These are phyloP conservation scores for Drechslerella coelobrocha DNA, from an alignment of 2,329 filamentous ascomycete genomes.

Conservation along the genomic window DNA sequence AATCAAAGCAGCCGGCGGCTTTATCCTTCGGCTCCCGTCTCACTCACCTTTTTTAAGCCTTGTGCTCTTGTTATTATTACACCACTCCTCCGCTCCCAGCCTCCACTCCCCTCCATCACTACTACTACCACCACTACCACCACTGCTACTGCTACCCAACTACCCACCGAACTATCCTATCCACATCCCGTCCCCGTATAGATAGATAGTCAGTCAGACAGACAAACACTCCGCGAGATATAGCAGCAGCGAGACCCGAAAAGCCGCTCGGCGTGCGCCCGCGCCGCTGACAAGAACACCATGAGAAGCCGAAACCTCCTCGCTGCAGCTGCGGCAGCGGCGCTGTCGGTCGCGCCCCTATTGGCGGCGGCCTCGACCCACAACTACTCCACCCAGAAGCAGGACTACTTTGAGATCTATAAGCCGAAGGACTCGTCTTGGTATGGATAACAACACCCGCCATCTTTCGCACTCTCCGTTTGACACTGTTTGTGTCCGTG, in stretches of 20 bases:
- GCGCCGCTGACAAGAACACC: constrained; percentile 58
- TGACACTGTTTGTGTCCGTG: not conserved
- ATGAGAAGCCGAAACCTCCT: constrained; percentile 65
- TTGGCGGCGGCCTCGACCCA: constrained; percentile 18
- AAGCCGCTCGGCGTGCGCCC: constrained; percentile 36
- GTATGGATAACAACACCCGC: constrained; percentile 60
- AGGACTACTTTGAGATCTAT: constrained; percentile 64
- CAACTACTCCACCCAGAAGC: constrained; percentile 69
- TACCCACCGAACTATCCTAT: no score
- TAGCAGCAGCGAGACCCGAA: no score
- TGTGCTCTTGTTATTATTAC: constrained; percentile 15
- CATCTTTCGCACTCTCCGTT: not conserved
- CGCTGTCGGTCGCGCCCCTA: constrained; percentile 48
- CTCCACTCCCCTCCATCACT: constrained; percentile 21
- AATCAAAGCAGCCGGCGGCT: no score
- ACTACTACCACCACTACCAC: constrained; percentile 19
- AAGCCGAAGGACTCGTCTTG: constrained; percentile 79
- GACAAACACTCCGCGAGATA: no score
- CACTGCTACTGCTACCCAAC: constrained; percentile 27
- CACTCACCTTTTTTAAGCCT: constrained; percentile 7
- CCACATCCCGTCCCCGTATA: no score
- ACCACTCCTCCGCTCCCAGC: no score
- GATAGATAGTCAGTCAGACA: no score
- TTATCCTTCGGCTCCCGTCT: no score
- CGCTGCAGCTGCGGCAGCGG: no score